phyloP scores from a whole-genome alignment of 2,329 filamentous ascomycete genomes.

The Fusarium veterinarium region DNA sequence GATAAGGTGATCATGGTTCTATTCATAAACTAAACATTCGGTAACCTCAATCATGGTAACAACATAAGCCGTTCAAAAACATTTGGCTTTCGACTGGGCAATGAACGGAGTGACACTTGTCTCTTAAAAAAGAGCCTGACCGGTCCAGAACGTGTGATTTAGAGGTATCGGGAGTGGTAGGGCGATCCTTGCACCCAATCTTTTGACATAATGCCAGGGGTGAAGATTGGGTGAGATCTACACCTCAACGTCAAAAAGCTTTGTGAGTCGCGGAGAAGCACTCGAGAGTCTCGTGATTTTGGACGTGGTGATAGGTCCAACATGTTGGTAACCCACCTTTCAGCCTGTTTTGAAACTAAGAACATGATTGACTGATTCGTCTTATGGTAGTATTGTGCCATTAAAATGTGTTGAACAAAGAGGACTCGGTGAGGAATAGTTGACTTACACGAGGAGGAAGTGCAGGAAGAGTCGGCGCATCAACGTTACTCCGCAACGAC shows the following conservation, averaged over 20 bases:
- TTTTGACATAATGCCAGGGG: slow-evolving; percentile 25
- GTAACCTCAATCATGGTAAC: not conserved
- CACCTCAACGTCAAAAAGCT: not conserved
- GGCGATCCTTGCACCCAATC: slow-evolving; percentile 29
- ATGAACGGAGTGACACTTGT: slow-evolving; percentile 32
- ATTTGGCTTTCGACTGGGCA: slow-evolving; percentile 1
- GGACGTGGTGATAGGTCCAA: slow-evolving; percentile 4
- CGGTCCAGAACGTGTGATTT: slow-evolving; percentile 37
- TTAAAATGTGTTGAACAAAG: slow-evolving; percentile 28
- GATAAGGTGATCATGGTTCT: slow-evolving; percentile 20
- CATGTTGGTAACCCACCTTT: slow-evolving; percentile 14
- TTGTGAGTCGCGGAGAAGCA: slow-evolving; percentile 21
- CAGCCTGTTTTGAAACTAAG: slow-evolving; percentile 3
- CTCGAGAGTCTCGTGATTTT: slow-evolving; percentile 26
- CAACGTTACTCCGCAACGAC: slow-evolving; percentile 28
- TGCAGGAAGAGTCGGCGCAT: slow-evolving; percentile 11
- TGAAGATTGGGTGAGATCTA: slow-evolving; percentile 29
- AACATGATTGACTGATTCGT: slow-evolving; percentile 18
- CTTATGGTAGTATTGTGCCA: slow-evolving; percentile 27
- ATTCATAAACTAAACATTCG: not conserved
- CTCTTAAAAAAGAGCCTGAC: slow-evolving; percentile 23
- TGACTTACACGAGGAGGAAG: slow-evolving; percentile 30
- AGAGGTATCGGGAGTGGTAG: slow-evolving; percentile 19
- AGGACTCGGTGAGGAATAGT: slow-evolving; percentile 32
- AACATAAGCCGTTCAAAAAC: slow-evolving; percentile 11